Percentiles rank a stretch among this genome's conserved stretches.
Conservation (phyloP, 495 filamentous ascomycete species). For the Penicillium ochrochloron region DNA sequence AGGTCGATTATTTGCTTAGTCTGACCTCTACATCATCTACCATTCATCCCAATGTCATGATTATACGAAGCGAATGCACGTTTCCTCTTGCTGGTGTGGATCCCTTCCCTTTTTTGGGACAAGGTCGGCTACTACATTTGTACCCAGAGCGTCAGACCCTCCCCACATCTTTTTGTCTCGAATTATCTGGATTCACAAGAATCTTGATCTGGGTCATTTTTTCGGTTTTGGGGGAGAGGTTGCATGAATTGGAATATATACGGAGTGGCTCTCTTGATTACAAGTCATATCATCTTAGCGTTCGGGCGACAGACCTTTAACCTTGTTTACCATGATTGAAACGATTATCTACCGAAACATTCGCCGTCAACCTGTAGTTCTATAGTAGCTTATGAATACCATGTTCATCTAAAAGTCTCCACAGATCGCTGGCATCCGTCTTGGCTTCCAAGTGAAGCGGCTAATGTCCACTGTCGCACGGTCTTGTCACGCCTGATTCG, state of each 20-base stretch:
- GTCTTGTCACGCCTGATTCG: conserved; percentile 2
- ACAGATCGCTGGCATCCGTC: neutral
- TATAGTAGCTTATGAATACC: neutral
- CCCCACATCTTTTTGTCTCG: conserved; percentile 6
- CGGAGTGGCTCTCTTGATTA: neutral
- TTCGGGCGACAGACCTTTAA: neutral
- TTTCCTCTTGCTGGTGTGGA: neutral
- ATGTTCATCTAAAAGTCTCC: neutral
- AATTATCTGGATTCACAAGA: conserved; percentile 6
- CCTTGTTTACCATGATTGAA: neutral
- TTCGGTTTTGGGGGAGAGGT: neutral
- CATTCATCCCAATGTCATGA: conserved; percentile 12
- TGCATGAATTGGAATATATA: neutral
- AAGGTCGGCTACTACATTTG: neutral
- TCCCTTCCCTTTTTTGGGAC: neutral
- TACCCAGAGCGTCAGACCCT: neutral
- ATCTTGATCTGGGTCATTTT: neutral
- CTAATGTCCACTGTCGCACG: neutral
- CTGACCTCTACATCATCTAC: neutral
- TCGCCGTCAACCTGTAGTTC: neutral
- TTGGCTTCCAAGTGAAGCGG: neutral
- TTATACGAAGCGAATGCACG: conserved; percentile 9
- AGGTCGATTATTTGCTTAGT: neutral
- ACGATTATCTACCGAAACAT: neutral
- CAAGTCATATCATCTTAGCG: conserved; percentile 2